These are phyloP conservation scores for Phanerochaete carnosa DNA, from an alignment of 768 basidiomycete genomes.

Conservation along the genomic window DNA sequence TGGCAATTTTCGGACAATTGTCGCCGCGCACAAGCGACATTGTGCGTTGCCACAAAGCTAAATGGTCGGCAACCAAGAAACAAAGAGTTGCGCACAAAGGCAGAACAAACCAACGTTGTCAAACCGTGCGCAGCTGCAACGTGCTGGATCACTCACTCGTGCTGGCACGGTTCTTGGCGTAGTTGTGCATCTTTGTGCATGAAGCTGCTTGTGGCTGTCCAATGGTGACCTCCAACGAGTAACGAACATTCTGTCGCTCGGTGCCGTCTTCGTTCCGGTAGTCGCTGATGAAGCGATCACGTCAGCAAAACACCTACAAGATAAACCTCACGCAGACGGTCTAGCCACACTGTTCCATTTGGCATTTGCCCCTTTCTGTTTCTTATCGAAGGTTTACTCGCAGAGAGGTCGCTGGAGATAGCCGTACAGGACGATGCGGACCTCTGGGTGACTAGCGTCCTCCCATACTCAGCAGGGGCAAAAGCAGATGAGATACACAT, in stretches of 20 bases:
- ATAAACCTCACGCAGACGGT: neutral
- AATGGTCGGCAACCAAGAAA: neutral
- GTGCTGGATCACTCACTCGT: neutral
- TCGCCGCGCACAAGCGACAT: neutral
- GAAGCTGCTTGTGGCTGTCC: neutral
- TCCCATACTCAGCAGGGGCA: too few relatives aligned
- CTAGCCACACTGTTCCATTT: neutral
- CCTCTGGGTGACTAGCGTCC: too few relatives aligned
- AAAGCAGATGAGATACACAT: too few relatives aligned
- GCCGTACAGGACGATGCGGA: too few relatives aligned
- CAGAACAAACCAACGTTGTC: neutral
- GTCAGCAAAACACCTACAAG: neutral
- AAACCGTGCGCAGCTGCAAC: neutral
- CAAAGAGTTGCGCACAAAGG: neutral
- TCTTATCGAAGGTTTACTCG: neutral
- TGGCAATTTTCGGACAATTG: neutral
- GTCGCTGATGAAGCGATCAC: neutral
- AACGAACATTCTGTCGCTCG: neutral
- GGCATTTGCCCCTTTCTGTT: neutral
- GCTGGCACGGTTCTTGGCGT: neutral
- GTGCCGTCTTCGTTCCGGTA: neutral
- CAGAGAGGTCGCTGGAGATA: too few relatives aligned
- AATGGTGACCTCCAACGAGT: neutral
- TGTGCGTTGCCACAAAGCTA: neutral
- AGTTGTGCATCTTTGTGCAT: neutral